Percentiles rank a stretch among this genome's conserved stretches.
phyloP scores from a whole-genome alignment of 2,329 filamentous ascomycete species.

The Claviceps citrina region DNA sequence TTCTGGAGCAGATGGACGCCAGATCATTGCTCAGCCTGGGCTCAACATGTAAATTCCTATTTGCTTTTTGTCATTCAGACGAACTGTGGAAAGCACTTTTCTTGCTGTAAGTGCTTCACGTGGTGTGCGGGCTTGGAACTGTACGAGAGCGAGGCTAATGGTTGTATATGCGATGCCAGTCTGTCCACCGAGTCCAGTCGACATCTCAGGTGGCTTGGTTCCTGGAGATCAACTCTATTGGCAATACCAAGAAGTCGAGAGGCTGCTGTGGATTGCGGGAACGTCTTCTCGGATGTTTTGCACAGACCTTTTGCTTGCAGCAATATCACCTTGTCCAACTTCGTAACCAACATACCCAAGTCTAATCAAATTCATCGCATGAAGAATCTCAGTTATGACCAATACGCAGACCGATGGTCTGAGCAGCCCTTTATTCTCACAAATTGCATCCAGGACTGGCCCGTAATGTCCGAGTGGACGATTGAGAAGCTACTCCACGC shows the following conservation, averaged over 20 bases:
- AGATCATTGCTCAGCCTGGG: slow-evolving; percentile 49
- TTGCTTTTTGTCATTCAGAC: slow-evolving; percentile 69
- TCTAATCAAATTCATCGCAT: slow-evolving; percentile 60
- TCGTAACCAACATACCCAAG: slow-evolving; percentile 53
- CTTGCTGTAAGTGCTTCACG: slow-evolving; percentile 53
- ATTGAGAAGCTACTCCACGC: slow-evolving; percentile 47
- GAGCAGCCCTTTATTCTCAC: slow-evolving; percentile 77
- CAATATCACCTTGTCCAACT: slow-evolving; percentile 52
- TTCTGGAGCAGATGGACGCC: slow-evolving; percentile 62
- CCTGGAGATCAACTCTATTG: slow-evolving; percentile 71
- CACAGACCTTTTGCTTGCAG: slow-evolving; percentile 85
- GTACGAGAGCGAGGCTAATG: background rate
- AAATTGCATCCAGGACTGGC: slow-evolving; percentile 66
- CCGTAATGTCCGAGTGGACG: slow-evolving; percentile 59
- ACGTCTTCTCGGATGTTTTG: slow-evolving; percentile 78
- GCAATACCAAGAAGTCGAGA: slow-evolving; percentile 34
- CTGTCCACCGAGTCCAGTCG: slow-evolving; percentile 17
- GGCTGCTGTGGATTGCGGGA: slow-evolving; percentile 51
- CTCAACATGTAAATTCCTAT: slow-evolving; percentile 68
- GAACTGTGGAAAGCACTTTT: slow-evolving; percentile 83
- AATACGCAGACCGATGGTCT: slow-evolving; percentile 65
- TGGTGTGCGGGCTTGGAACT: background rate
- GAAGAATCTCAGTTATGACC: slow-evolving; percentile 49
- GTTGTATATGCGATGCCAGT: slow-evolving; percentile 8
- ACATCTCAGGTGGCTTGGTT: slow-evolving; percentile 50